Percentiles rank a stretch among this genome's conserved stretches.
phyloP scores from a whole-genome alignment of 768 basidiomycete species.

The Suillus subaureus region DNA sequence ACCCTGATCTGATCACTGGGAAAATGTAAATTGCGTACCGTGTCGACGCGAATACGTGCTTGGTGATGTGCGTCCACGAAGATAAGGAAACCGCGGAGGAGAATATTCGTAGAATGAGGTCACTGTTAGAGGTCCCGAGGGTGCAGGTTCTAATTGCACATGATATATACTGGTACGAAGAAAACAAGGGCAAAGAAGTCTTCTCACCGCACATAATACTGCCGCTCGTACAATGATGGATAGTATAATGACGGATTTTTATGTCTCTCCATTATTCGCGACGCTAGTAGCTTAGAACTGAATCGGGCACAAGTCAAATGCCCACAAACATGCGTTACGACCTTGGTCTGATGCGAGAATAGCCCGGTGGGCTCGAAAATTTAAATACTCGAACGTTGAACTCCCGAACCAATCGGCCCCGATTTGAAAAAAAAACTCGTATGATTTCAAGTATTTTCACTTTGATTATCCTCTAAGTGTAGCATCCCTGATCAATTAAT shows the following conservation, averaged over 20 bases:
- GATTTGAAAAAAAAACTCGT: too few species aligned
- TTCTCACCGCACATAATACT: conserved; percentile 35
- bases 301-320: too few species aligned
- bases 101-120: conserved; percentile 43
- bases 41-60: conserved; percentile 16
- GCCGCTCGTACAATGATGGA: background rate
- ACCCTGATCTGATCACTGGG: conserved; percentile 47
- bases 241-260: background rate
- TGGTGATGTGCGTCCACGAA: conserved; percentile 43
- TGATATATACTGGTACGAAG: conserved; percentile 52
- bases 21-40: conserved; percentile 38
- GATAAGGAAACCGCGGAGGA: conserved; percentile 45
- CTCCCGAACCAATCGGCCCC: too few species aligned
- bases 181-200: conserved; percentile 42
- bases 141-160: conserved; percentile 55
- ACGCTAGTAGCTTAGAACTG: background rate
- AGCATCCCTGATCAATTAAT: background rate
- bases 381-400: too few species aligned
- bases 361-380: too few species aligned
- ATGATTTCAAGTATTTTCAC: too few species aligned
- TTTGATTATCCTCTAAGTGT: background rate
- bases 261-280: background rate
- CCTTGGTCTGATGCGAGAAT: too few species aligned
- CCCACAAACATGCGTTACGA: too few species aligned
- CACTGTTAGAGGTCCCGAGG: conserved; percentile 38